A percentile compares a stretch with the other conserved stretches of the same genome.
phyloP scores from a whole-genome alignment of 2,329 filamentous ascomycete species.

The Herpotrichia juniperi region DNA sequence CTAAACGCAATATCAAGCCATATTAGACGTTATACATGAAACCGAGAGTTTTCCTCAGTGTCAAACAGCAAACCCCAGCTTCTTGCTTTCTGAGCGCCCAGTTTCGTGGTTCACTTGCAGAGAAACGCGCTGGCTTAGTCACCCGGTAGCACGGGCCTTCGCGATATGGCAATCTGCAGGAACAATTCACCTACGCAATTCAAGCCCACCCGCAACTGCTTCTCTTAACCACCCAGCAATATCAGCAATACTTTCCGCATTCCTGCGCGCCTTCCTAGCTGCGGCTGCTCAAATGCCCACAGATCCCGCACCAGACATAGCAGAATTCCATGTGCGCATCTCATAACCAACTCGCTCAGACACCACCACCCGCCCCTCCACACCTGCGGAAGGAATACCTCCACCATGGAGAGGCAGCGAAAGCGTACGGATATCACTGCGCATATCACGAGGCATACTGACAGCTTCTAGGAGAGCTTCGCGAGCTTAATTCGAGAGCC shows the following conservation, averaged over 20 bases:
- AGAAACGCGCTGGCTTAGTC: not conserved
- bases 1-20: too few relatives aligned
- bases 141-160: not conserved
- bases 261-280: conserved; percentile 23
- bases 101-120: not conserved
- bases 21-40: too few relatives aligned
- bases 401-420: conserved; percentile 56
- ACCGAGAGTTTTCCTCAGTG: too few relatives aligned
- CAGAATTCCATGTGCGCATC: conserved; percentile 43
- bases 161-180: conserved; percentile 2
- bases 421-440: conserved; percentile 47
- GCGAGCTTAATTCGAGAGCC: conserved; percentile 82
- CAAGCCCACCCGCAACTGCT: not conserved
- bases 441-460: conserved; percentile 17
- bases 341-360: conserved; percentile 37
- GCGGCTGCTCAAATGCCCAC: conserved; percentile 41
- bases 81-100: not conserved
- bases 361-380: conserved; percentile 42
- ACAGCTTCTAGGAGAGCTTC: conserved; percentile 75
- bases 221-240: not conserved
- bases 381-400: conserved; percentile 32
- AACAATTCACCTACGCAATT: conserved; percentile 3
- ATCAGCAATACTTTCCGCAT: not conserved
- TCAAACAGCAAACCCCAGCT: too few relatives aligned
- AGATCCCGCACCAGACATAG: conserved; percentile 39